Base-by-base conservation (phyloP, 179 eudicot species). In the Vitellaria paradoxa region DNA sequence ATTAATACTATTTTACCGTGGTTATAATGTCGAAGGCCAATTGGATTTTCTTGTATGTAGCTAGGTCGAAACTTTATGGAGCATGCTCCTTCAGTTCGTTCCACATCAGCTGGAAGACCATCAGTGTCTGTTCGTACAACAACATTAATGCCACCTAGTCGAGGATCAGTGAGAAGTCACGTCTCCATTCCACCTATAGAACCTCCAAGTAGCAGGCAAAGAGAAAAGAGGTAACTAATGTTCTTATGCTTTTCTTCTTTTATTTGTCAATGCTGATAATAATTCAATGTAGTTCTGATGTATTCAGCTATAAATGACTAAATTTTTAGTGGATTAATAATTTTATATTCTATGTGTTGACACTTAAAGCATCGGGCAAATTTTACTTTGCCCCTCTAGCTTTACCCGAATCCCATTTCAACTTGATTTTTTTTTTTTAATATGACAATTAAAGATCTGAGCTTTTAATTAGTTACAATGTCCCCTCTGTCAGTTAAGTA, bases 101-200 rank as follows among this genome's bases (percentile, higher is more conserved):
- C 99, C 18, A 79, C 98, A 47, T 96, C 99, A 80, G 86, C 98
- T 69, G 99, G 98, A 84, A 88, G 99, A 80, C 76, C 97, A n/a
- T 86, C 95, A 68, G 82, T 88, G 66, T 87, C 97, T 52, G 84
- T 85, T 79, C 92, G 93, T 79, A 73, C 89, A 77, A 77, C 81
- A 50, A 62, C 90, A 59, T 77, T 79, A 60, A 86, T 70, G 37
- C 90, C 86, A 47, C 86, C 89, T 24, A 81, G 83, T 64, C 88
- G 75, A 84, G 62, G 86, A 14, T 75, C 91, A 55, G 26, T 94
- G 66, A 91, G 79, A 80, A 84, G 94, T 45, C 95, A 93, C 7
- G 86, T 84, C 66, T 65, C 85, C 61, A 85, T 94, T 65, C 90
- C 91, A 15, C 89, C 92, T 15, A 81, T 91, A 79, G 97, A 96